Base-by-base conservation (phyloP, 495 filamentous ascomycete species). In the Penicillium nucicola region DNA sequence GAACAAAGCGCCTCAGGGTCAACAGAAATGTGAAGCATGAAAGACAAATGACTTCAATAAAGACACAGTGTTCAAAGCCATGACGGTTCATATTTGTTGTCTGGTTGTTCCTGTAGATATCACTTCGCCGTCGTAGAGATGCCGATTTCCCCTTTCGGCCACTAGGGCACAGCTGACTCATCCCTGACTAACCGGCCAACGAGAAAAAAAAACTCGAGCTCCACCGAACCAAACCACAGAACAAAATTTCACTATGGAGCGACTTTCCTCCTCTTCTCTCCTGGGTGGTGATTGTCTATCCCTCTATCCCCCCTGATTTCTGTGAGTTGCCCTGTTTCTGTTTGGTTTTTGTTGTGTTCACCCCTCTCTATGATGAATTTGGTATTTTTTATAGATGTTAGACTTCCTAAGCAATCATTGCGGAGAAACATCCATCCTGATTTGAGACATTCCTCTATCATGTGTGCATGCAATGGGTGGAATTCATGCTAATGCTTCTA, bases 311-410 rank as follows among this genome's bases (percentile, higher is more conserved):
- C 18, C 53, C 33, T 53, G 49, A 44, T 50, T 44, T 50, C 51
- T 52, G 59, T 65, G 33, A 58, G 56, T 56, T 56, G n/a, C 12
- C 0, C 19, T 22, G 8, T n/a, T 38, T 47, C n/a, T 17, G 2
- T 50, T 35, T 7, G 11, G 36, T 47, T 20, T 15, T 18, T 14
- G 28, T 32, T 32, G 25, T 23, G 5, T 14, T 22, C 12, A 31
- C 30, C 30, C 34, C 30, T 39, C 57, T 75, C 49, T 60, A 71
- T 72, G 71, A 75, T 75, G 71, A 75, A 61, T 59, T 68, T 62
- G 58, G 64, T 65, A 69, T 69, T 68, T 71, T 64, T 68, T 69
- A 71, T 70, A 75, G 71, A 72, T 75, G 71, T 75, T 75, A 75
- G 71, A 75, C 71, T 75, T 71, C 71, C 68, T 71, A 75, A 40